phyloP scores from a whole-genome alignment of 2,329 filamentous ascomycete genomes.

The Alternaria panax region DNA sequence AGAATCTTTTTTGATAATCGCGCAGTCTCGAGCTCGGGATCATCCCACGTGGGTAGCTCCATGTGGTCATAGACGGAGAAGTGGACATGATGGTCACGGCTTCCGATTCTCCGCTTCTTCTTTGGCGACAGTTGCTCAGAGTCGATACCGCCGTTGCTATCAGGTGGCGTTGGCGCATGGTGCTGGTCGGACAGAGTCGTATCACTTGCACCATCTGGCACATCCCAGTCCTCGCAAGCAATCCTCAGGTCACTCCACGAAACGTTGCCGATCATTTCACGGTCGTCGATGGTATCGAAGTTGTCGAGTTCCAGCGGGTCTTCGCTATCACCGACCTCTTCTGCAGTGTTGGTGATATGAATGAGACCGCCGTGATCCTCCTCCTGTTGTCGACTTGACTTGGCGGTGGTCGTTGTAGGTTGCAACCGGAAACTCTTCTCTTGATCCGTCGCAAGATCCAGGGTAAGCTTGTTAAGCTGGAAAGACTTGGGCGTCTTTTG shows the following conservation, averaged over 20 bases:
- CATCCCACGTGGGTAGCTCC: slow-evolving; percentile 72
- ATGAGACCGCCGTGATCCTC: slow-evolving; percentile 65
- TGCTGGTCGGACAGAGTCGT: slow-evolving; percentile 41
- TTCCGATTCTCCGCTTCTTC: slow-evolving; percentile 71
- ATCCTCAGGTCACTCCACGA: slow-evolving; percentile 82
- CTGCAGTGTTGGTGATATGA: slow-evolving; percentile 51
- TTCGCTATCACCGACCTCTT: slow-evolving; percentile 54
- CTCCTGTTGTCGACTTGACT: slow-evolving; percentile 56
- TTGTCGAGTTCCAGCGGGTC: slow-evolving; percentile 57
- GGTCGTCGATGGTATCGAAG: slow-evolving; percentile 62
- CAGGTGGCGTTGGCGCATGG: slow-evolving; percentile 35
- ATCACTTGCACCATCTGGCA: slow-evolving; percentile 52
- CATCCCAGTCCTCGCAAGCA: slow-evolving; percentile 85
- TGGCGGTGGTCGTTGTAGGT: slow-evolving; percentile 62
- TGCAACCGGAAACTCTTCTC: slow-evolving; percentile 80
- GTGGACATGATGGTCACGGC: slow-evolving; percentile 27
- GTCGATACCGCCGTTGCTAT: slow-evolving; percentile 38
- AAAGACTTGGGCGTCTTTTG: slow-evolving; percentile 81
- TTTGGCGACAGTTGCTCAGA: slow-evolving; percentile 40
- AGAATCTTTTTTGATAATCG: slow-evolving; percentile 79
- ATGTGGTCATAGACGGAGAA: slow-evolving; percentile 49
- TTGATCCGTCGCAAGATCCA: slow-evolving; percentile 86
- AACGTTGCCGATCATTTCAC: slow-evolving; percentile 75
- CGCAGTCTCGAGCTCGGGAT: slow-evolving; percentile 77
- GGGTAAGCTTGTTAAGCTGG: slow-evolving; percentile 83